These are phyloP conservation scores for Wallacemonas collosoma DNA, from an alignment of 208 protist species.

Conservation along the genomic window DNA sequence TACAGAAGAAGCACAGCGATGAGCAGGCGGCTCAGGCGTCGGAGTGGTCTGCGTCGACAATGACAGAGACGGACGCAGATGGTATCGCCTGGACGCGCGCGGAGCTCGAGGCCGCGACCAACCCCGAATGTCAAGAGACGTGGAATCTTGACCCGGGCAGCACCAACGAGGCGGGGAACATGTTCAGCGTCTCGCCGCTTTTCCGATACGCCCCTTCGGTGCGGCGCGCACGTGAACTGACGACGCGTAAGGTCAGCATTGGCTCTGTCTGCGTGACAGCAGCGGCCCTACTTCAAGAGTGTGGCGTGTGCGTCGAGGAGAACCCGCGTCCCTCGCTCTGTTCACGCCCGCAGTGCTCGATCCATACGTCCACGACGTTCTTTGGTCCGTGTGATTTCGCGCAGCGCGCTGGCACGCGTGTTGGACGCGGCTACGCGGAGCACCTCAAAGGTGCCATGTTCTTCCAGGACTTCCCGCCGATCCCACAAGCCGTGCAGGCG, in stretches of 20 bases:
- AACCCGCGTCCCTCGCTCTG: slow-evolving; percentile 40
- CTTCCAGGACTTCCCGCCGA: slow-evolving; percentile 34
- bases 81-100: slow-evolving; percentile 14
- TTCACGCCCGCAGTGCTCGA: slow-evolving; percentile 45
- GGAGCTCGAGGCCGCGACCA: slow-evolving; percentile 21
- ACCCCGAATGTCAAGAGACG: slow-evolving; percentile 31
- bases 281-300: slow-evolving; percentile 48
- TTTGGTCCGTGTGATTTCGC: slow-evolving; percentile 48
- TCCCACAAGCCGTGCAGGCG: slow-evolving; percentile 34
- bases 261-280: slow-evolving; percentile 67
- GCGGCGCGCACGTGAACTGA: neutral
- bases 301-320: slow-evolving; percentile 52
- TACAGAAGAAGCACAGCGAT: no score
- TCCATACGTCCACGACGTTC: slow-evolving; percentile 40
- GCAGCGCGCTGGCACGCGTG: neutral
- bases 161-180: neutral
- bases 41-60: neutral
- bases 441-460: slow-evolving; percentile 48
- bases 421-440: slow-evolving; percentile 24
- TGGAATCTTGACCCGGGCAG: slow-evolving; percentile 12
- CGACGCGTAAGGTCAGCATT: slow-evolving; percentile 37
- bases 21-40: neutral
- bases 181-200: neutral
- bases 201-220: neutral
- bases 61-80: neutral